Conservation (phyloP, 768 basidiomycete species). For the Collybiopsis confluens region DNA sequence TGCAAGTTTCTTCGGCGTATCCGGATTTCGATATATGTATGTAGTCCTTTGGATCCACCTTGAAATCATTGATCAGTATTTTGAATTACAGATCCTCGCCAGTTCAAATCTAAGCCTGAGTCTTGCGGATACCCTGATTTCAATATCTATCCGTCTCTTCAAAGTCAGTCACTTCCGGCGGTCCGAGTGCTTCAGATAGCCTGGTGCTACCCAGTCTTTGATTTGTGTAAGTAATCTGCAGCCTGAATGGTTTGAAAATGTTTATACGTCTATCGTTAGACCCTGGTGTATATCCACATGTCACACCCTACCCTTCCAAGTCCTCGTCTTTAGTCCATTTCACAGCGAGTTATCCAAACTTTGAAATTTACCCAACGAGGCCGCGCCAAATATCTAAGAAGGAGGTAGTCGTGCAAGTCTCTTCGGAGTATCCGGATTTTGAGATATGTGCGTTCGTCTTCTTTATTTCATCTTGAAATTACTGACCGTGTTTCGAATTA, state of each 20-base stretch:
- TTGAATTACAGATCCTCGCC: slow-evolving; percentile 2
- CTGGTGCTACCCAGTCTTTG: slow-evolving; percentile 19
- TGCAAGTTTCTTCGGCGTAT: slow-evolving; percentile 19
- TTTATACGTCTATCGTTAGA: slow-evolving; percentile 21
- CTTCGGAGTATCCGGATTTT: slow-evolving; percentile 20
- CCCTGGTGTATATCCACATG: slow-evolving; percentile 36
- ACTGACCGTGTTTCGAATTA: slow-evolving; percentile 2
- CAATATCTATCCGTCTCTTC: slow-evolving; percentile 8
- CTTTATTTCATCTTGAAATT: background rate
- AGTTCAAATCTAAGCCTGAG: background rate
- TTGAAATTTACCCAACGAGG: slow-evolving; percentile 30
- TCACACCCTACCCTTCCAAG: slow-evolving; percentile 32
- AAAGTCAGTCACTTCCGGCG: too few relatives aligned
- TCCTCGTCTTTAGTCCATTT: too few relatives aligned
- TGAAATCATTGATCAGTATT: background rate
- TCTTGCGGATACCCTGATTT: background rate
- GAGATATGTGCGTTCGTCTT: slow-evolving; percentile 10
- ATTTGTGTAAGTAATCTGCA: slow-evolving; percentile 15
- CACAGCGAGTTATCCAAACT: slow-evolving; percentile 9
- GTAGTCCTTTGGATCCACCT: background rate
- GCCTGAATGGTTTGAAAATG: slow-evolving; percentile 22
- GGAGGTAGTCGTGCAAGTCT: too few relatives aligned
- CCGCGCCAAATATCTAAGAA: too few relatives aligned
- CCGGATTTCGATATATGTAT: slow-evolving; percentile 19
- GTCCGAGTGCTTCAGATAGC: background rate